Evolutionary conservation across 2,329 filamentous ascomycete genomes (phyloP), one percentile per base, ranked within the genome.

Genomic region (Exophiala xenobiotica): DNA sequence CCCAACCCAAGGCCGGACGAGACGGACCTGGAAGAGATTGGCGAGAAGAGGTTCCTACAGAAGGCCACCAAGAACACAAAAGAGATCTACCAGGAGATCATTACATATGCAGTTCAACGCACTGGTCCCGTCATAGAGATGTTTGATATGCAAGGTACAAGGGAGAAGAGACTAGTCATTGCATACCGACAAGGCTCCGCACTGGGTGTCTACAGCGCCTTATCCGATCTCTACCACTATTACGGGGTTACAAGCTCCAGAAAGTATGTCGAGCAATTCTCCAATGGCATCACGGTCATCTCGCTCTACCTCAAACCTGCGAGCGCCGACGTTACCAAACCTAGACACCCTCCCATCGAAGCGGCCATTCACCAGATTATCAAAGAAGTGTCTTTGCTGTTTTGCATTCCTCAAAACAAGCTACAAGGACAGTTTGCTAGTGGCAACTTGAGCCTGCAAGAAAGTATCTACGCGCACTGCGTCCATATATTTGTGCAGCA

Each of bases 221-320:
- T 99, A 63, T 95, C 89, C 59, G 91, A 97, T 69, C 78, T 99
- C 29, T 99, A 99, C 76, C 93, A 99, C 75, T 97, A 96, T 81
- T 99, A 99, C 67, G 92, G 93, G 37, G 81, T 97, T 56, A 99
- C 93, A 2, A 95, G 89, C 65, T 93, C 93, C 22, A 82, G 93
- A 63, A 99, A 99, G 76, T 99, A 99, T 67, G 88, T 99, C 41
- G 89, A 99, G 74, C 93, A 97, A 74, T 99, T 99, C 78, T 93
- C 91, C 66, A 99, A 99, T 70, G 93, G 93, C 56, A 95, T 96
- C 68, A 95, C 90, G 11, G 87, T 97, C 70, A 95, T 97, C 80
- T 96, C 90, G 62, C 82, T 96, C 57, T 99, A 99, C 72, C 80
- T 99, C 54, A 86, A 87, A 60, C 90, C 89, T 18, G 79, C 87